A percentile compares a stretch with the other conserved stretches of the same genome.
phyloP scores from a whole-genome alignment of 805 yeast genomes.

The Jamesozyma lodderae region DNA sequence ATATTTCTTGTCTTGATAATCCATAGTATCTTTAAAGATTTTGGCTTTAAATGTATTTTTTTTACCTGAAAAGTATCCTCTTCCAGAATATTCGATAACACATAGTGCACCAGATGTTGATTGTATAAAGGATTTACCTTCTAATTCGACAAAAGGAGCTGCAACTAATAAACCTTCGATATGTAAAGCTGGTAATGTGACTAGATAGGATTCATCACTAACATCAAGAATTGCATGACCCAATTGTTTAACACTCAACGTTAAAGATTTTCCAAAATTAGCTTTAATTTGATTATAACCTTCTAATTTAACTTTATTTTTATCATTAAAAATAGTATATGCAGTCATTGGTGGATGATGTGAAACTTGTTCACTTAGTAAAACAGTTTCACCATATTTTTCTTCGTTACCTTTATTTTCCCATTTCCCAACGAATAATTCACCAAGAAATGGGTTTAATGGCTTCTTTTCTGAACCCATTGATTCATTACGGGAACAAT shows the following conservation, averaged over 20 bases:
- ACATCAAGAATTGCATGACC: conserved; percentile 80
- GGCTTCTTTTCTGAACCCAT: conserved; percentile 98
- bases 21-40: conserved; percentile 45
- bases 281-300: conserved; percentile 91
- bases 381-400: conserved; percentile 62
- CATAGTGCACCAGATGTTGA: conserved; percentile 69
- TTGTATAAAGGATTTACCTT: conserved; percentile 79
- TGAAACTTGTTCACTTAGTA: conserved; percentile 86
- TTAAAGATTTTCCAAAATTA: conserved; percentile 62
- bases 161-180: conserved; percentile 89
- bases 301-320: conserved; percentile 58
- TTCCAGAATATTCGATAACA: conserved; percentile 73
- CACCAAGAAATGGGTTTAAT: conserved; percentile 92
- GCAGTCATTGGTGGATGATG: conserved; percentile 99
- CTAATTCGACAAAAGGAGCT: conserved; percentile 90
- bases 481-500: conserved; percentile 82
- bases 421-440: conserved; percentile 89
- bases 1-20: conserved; percentile 45
- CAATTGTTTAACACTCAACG: conserved; percentile 78
- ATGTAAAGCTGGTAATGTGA: conserved; percentile 91
- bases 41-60: conserved; percentile 88
- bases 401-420: conserved; percentile 41
- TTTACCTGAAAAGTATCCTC: conserved; percentile 93
- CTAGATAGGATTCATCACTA: conserved; percentile 57
- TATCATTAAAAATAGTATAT: conserved; percentile 68